These are phyloP conservation scores for Handroanthus guayacan DNA, from an alignment of 257 asterid species.

Conservation along the genomic window DNA sequence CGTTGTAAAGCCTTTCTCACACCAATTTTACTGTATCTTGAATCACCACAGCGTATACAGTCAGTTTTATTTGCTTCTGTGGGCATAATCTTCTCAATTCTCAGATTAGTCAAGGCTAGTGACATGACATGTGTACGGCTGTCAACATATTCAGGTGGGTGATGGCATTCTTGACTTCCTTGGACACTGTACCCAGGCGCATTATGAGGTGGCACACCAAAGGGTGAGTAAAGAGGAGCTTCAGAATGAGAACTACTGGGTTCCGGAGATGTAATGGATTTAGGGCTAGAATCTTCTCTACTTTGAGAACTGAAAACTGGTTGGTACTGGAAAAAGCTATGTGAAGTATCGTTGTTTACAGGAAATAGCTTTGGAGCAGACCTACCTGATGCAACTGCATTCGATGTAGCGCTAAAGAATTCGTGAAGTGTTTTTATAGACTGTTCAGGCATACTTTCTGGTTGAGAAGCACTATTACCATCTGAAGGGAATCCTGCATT, in stretches of 20 bases:
- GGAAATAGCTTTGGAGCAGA: slow-evolving; percentile 31
- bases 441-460: slow-evolving; percentile 36
- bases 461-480: slow-evolving; percentile 15
- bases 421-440: slow-evolving; percentile 51
- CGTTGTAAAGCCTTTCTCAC: slow-evolving; percentile 50
- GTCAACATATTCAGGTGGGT: slow-evolving; percentile 38
- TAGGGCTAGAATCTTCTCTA: slow-evolving; percentile 17
- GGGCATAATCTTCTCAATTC: slow-evolving; percentile 57
- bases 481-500: slow-evolving; percentile 46
- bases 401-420: slow-evolving; percentile 30
- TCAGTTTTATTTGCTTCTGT: slow-evolving; percentile 52
- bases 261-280: background rate
- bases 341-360: slow-evolving; percentile 24
- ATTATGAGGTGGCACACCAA: slow-evolving; percentile 18
- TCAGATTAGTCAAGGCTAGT: slow-evolving; percentile 52
- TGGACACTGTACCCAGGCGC: slow-evolving; percentile 11
- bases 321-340: slow-evolving; percentile 2
- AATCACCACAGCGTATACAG: slow-evolving; percentile 61
- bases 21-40: slow-evolving; percentile 45
- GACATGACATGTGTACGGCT: slow-evolving; percentile 49
- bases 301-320: background rate
- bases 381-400: slow-evolving; percentile 26
- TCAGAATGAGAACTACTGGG: too few relatives aligned
- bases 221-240: slow-evolving; percentile 21
- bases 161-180: slow-evolving; percentile 34